These are phyloP conservation scores for Begonia peltatifolia DNA, from an alignment of 306 rosid species.

Conservation along the genomic window DNA sequence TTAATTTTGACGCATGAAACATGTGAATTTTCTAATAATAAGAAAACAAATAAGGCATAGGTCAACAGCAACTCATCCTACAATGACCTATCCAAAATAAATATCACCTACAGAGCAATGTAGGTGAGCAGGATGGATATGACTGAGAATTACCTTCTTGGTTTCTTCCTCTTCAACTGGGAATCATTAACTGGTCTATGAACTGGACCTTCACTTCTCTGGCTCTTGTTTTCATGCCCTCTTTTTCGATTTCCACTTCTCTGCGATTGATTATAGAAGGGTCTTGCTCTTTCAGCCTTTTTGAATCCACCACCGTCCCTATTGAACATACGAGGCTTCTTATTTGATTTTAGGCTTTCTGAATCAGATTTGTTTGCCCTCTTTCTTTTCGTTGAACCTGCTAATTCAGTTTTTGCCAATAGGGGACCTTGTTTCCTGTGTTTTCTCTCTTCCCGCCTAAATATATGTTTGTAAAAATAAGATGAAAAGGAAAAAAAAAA, in stretches of 20 bases:
- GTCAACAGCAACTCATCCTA: no score
- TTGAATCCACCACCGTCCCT: conserved; percentile 16
- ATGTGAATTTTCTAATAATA: no score
- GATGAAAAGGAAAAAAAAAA: conserved; percentile 1
- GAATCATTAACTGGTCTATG: no score
- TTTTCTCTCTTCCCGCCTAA: conserved; percentile 31
- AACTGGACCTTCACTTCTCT: conserved; percentile 10
- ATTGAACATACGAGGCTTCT: conserved; percentile 10
- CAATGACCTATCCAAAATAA: no score
- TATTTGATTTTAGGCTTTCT: conserved; percentile 8
- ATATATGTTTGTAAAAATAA: conserved; percentile 4
- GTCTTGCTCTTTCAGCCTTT: conserved; percentile 20
- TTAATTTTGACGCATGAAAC: no score
- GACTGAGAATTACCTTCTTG: no score
- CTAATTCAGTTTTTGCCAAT: conserved; percentile 14
- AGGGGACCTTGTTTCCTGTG: conserved; percentile 13
- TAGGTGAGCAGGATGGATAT: no score
- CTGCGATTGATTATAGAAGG: conserved; percentile 17
- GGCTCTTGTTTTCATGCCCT: conserved; percentile 3
- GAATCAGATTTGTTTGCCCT: conserved; percentile 18
- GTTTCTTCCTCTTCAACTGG: no score
- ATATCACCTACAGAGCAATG: no score
- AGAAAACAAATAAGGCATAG: no score
- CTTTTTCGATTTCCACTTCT: conserved; percentile 22
- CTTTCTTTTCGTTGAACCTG: conserved; percentile 25